Base-by-base conservation (phyloP, 2,329 filamentous ascomycete genomes). In the Westerdykella ornata region DNA sequence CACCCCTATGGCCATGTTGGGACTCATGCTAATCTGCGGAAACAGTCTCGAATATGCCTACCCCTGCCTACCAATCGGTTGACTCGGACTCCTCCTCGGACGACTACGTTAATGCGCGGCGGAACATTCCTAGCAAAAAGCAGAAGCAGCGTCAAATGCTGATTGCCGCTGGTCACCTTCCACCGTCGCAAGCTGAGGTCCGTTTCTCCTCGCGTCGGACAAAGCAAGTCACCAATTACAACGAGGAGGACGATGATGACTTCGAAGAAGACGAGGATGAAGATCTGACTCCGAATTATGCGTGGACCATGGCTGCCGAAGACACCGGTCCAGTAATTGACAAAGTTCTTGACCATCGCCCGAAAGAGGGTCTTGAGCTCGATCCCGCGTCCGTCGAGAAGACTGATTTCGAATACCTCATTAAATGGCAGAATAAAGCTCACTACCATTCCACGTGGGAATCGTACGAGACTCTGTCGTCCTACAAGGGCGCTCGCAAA, bases 401-500 rank as follows among this genome's bases (percentile, higher is more conserved):
- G 52, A 79, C 88, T 39, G 86, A 96, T 60, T 96, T 92, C 55
- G 88, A 97, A 59, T 98, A 80, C 56, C 73, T 79, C 52, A 72
- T 98, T 67, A 98, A 98, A 71, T 98, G 94, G 92, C 87, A 96
- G 67, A 87, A 84, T 52, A 87, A 88, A 67, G 94, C 92, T 9
- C 88, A 98, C 63, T 82, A 94, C 54, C 92, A 98, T 70, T 86
- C 94, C 42, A 94, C 88, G 0, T 98, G 92, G 90, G 89, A 97
- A 66, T 82, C 81, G 0, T 82, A 83, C 44, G 81, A 86, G 41
- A 77, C 74, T 15, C 77, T 96, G 19, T 75, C 80, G 17, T 78
- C 81, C n/a, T 84, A 83, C 60, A 86, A 87, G 47, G 90, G 92
- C 46, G 83, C 84, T 51, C 85, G 89, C 37, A 88, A 89, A 44